phyloP scores from a whole-genome alignment of 176 grass and related monocot species.

The Calamus simplicifolius region DNA sequence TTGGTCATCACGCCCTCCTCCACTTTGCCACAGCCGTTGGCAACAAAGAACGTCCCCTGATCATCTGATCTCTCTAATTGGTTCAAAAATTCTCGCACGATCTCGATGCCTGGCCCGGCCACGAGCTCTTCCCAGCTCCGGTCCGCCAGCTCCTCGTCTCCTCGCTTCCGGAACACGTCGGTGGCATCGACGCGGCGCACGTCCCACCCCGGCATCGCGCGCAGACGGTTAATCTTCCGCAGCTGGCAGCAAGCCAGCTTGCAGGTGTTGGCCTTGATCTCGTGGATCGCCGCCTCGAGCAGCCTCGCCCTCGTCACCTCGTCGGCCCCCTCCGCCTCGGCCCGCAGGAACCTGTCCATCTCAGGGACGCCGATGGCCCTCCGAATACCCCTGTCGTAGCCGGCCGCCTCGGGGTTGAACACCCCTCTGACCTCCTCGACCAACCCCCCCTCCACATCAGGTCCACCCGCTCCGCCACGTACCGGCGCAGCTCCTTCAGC shows the following conservation, averaged over 20 bases:
- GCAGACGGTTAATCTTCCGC: constrained; percentile 31
- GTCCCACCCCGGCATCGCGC: constrained; percentile 18
- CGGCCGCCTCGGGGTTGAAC: constrained; percentile 20
- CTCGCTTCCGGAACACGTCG: constrained; percentile 18
- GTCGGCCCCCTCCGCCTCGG: background rate
- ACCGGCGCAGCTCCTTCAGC: constrained; percentile 21
- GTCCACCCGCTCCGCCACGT: constrained; percentile 39
- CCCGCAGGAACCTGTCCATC: constrained; percentile 37
- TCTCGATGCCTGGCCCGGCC: constrained; percentile 23
- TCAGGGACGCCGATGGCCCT: constrained; percentile 46
- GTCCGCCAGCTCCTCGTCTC: background rate
- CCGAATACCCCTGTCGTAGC: constrained; percentile 34
- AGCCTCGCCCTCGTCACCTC: background rate
- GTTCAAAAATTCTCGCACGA: constrained; percentile 31
- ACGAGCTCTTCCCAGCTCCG: constrained; percentile 35
- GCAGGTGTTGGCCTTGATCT: constrained; percentile 45
- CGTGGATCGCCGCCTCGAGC: constrained; percentile 28
- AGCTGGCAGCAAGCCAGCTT: constrained; percentile 36
- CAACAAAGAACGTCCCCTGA: background rate
- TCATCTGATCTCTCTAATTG: too few species aligned
- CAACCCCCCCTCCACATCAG: constrained; percentile 30
- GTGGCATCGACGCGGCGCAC: constrained; percentile 38
- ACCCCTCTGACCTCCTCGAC: constrained; percentile 17
- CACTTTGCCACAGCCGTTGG: background rate
- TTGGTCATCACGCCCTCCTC: background rate